Conservation (phyloP, 148 eudicot species). For the Vaccinium macrocarpon region DNA sequence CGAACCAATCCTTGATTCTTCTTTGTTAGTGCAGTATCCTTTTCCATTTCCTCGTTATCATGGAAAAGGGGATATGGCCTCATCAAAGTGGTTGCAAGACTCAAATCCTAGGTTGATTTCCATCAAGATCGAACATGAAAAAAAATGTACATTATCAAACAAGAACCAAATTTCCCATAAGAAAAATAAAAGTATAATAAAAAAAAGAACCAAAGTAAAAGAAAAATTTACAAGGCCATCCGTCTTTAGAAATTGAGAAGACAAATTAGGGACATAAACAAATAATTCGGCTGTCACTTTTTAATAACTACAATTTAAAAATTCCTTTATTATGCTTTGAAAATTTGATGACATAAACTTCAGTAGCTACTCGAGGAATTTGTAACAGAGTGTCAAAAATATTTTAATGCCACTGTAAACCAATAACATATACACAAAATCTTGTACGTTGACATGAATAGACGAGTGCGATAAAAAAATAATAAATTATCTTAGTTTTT, state of each 20-base stretch:
- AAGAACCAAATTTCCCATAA: no score
- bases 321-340: no score
- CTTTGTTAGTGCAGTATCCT: constrained; percentile 19
- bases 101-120: constrained; percentile 25
- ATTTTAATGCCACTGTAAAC: no score
- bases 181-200: no score
- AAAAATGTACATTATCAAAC: not conserved
- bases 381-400: no score
- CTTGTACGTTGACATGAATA: no score
- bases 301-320: no score
- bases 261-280: not conserved
- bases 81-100: constrained; percentile 32
- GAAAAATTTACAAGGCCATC: not conserved
- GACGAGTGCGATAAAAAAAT: no score
- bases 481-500: no score
- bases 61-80: constrained; percentile 17
- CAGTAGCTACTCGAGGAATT: no score
- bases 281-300: not conserved
- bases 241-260: not conserved
- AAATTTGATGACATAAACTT: no score
- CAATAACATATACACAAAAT: no score
- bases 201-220: not conserved
- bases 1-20: constrained; percentile 24
- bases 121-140: not conserved
- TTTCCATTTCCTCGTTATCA: not conserved